Conservation (phyloP, 2,329 filamentous ascomycete species). For the Alternaria novae-zelandiae region DNA sequence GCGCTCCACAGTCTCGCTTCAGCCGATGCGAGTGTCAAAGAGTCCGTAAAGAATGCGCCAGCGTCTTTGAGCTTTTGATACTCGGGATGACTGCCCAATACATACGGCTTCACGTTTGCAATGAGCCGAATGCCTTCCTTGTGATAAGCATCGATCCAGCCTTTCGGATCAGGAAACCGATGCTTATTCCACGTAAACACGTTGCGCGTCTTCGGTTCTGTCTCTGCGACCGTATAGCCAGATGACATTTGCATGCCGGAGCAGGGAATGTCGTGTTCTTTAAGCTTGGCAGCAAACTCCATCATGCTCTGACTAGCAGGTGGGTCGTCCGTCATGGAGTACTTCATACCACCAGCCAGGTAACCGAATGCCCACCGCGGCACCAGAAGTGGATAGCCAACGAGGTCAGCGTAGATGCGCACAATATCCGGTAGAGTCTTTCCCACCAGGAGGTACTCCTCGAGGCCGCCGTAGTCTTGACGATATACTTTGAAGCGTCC, state of each 20-base stretch:
- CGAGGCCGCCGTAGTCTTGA: constrained; percentile 74
- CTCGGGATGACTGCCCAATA: constrained; percentile 70
- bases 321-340: constrained; percentile 64
- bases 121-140: constrained; percentile 70
- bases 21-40: constrained; percentile 54
- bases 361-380: constrained; percentile 78
- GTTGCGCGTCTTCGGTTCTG: constrained; percentile 71
- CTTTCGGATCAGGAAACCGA: constrained; percentile 72
- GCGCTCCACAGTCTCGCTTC: constrained; percentile 73
- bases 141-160: constrained; percentile 68
- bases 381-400: constrained; percentile 71
- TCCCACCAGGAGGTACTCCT: constrained; percentile 73
- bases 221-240: constrained; percentile 72
- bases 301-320: constrained; percentile 64
- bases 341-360: constrained; percentile 71
- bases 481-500: constrained; percentile 76
- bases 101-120: constrained; percentile 76
- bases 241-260: constrained; percentile 76
- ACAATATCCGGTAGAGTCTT: constrained; percentile 71
- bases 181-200: constrained; percentile 75
- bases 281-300: constrained; percentile 66
- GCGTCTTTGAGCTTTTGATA: constrained; percentile 66
- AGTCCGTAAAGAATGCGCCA: constrained; percentile 70
- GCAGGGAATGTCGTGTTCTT: constrained; percentile 71
- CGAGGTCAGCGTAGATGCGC: constrained; percentile 68